Evolutionary conservation across 140 eudicot genomes (phyloP).

Genomic region (Bidens hawaiensis): DNA sequence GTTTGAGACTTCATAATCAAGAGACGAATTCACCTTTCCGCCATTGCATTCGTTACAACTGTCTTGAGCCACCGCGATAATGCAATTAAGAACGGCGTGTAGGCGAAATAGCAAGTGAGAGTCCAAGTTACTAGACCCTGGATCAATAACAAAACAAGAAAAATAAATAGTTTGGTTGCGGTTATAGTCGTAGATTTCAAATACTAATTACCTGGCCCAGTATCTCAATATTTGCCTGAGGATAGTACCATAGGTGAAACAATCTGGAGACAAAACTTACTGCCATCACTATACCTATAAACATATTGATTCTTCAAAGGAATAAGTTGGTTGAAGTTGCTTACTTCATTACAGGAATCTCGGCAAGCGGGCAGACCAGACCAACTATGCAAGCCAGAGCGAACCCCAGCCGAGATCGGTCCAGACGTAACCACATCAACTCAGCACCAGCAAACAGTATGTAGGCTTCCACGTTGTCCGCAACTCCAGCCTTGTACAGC

Average conservation of each 20-base stretch:
- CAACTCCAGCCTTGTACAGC: conserved; percentile 69
- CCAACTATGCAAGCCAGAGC: conserved; percentile 66
- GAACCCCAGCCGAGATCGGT: conserved; percentile 48
- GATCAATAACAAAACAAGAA: no score
- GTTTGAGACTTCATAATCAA: not conserved
- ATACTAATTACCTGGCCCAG: no score
- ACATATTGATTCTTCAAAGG: not conserved
- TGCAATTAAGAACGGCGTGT: conserved; percentile 67
- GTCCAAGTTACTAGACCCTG: conserved; percentile 87
- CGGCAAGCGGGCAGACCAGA: conserved; percentile 74
- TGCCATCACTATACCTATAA: not conserved
- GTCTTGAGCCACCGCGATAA: conserved; percentile 66
- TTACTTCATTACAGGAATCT: conserved; percentile 80
- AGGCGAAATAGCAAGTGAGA: conserved; percentile 71
- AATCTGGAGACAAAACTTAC: conserved; percentile 25
- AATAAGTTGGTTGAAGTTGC: not conserved
- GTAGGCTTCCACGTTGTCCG: conserved; percentile 63
- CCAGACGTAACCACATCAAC: conserved; percentile 47
- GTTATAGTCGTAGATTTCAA: no score
- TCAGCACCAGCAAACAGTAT: conserved; percentile 65
- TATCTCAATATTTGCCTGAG: conserved; percentile 60
- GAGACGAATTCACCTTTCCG: not conserved
- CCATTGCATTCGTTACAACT: conserved; percentile 17
- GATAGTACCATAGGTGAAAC: conserved; percentile 79
- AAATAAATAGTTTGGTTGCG: no score